Evolutionary conservation across 768 basidiomycete genomes (phyloP).

Genomic region (Termitomyces sp.): DNA sequence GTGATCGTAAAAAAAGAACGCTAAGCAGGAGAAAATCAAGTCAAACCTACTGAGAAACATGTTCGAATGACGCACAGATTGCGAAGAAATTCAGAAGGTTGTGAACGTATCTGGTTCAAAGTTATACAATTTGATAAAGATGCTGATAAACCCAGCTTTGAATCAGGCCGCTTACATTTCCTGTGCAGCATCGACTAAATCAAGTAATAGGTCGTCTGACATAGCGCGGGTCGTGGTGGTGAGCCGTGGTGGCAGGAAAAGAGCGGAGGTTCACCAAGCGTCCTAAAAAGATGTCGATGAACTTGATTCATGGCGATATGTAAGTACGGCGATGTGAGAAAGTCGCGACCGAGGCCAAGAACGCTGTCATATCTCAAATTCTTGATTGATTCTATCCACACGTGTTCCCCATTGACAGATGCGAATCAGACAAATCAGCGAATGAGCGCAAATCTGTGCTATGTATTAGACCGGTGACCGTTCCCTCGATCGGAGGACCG

Average conservation of each 20-base stretch:
- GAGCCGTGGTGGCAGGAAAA: neutral
- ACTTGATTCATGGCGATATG: neutral
- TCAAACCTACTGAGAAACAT: neutral
- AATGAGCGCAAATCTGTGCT: neutral
- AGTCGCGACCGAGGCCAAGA: neutral
- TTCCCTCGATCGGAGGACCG: too few species aligned
- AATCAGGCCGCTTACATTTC: slow-evolving; percentile 6
- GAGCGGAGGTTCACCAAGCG: neutral
- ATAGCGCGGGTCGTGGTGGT: neutral
- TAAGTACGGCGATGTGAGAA: neutral
- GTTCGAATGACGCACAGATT: slow-evolving; percentile 25
- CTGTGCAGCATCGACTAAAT: slow-evolving; percentile 1
- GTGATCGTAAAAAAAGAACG: slow-evolving; percentile 39
- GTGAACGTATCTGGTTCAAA: slow-evolving; percentile 21
- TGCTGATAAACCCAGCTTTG: slow-evolving; percentile 11
- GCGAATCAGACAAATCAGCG: neutral
- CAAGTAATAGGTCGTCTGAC: slow-evolving; percentile 25
- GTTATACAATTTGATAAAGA: slow-evolving; percentile 15
- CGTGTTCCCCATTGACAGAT: neutral
- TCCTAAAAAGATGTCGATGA: neutral
- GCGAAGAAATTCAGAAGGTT: slow-evolving; percentile 32
- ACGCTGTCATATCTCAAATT: neutral
- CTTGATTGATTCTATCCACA: neutral
- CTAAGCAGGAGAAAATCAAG: slow-evolving; percentile 20
- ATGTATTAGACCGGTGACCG: too few species aligned